Evolutionary conservation across 1,284 basidiomycete genomes (phyloP).

Genomic region (Porogramme epimiltina): DNA sequence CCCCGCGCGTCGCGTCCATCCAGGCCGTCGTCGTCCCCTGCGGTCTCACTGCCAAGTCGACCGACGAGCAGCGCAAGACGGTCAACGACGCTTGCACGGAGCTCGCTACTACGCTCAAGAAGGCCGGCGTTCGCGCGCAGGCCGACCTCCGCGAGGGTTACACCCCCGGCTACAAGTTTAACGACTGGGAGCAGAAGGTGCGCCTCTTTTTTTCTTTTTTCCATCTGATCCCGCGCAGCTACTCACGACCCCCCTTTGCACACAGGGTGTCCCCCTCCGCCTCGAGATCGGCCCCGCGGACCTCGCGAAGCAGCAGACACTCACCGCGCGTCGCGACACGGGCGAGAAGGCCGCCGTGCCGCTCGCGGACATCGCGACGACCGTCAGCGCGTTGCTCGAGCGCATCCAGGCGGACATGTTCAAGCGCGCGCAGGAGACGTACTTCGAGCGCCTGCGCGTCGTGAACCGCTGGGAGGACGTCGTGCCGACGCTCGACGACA

Average conservation of each 20-base stretch:
- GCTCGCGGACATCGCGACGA: constrained; percentile 60
- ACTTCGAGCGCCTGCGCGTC: constrained; percentile 73
- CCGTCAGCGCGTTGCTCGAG: constrained; percentile 73
- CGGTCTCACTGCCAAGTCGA: constrained; percentile 85
- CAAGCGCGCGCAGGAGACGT: constrained; percentile 73
- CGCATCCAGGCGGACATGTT: constrained; percentile 94
- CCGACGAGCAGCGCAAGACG: constrained; percentile 66
- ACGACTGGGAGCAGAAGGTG: constrained; percentile 96
- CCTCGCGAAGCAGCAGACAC: constrained; percentile 80
- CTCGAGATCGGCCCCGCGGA: constrained; percentile 97
- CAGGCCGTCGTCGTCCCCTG: constrained; percentile 95
- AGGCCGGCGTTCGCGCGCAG: constrained; percentile 81
- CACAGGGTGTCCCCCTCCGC: constrained; percentile 91
- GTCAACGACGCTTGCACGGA: constrained; percentile 83
- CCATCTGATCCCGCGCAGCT: not conserved
- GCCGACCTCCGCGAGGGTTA: constrained; percentile 94
- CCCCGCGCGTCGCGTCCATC: constrained; percentile 90
- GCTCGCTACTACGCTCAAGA: constrained; percentile 71
- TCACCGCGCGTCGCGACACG: constrained; percentile 89
- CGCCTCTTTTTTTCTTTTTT: constrained; percentile 8
- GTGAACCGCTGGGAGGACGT: constrained; percentile 91
- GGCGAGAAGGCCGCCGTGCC: constrained; percentile 79
- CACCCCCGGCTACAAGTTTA: constrained; percentile 99
- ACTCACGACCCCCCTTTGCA: constrained; percentile 3
- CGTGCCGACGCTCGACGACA: constrained; percentile 88